These are phyloP conservation scores for Medicago arabica DNA, from an alignment of 306 rosid species.

Conservation along the genomic window DNA sequence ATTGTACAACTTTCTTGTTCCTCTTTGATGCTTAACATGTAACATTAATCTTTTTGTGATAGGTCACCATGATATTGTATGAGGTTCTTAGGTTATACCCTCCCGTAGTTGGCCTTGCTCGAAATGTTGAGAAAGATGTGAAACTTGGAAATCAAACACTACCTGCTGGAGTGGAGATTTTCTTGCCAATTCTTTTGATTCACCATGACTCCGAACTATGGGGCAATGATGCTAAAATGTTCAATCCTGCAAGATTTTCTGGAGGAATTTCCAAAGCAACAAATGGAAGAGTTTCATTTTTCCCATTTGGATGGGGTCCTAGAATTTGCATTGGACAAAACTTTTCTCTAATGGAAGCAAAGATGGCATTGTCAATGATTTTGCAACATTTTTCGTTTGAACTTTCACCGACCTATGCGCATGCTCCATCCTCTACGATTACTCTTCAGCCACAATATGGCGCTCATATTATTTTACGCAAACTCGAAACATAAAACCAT, in stretches of 20 bases:
- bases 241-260: constrained; percentile 63
- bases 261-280: constrained; percentile 58
- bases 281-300: constrained; percentile 43
- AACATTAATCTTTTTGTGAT: not conserved
- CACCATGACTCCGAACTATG: constrained; percentile 58
- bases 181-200: constrained; percentile 33
- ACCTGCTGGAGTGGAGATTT: constrained; percentile 48
- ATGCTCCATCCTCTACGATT: not conserved
- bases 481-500: constrained; percentile 7
- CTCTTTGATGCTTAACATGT: too few relatives aligned
- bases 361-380: constrained; percentile 41
- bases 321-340: constrained; percentile 59
- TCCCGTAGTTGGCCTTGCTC: not conserved
- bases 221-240: constrained; percentile 62
- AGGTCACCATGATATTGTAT: constrained; percentile 58
- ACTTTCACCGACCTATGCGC: constrained; percentile 40
- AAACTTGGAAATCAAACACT: constrained; percentile 47
- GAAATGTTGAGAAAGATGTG: constrained; percentile 35
- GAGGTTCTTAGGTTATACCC: constrained; percentile 70
- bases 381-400: constrained; percentile 45
- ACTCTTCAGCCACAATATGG: constrained; percentile 38
- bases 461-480: constrained; percentile 31
- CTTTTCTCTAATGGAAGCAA: constrained; percentile 49
- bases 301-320: constrained; percentile 62
- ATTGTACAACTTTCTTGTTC: too few relatives aligned